Percentiles rank a stretch among this genome's conserved stretches.
These are phyloP conservation scores for Fagopyrum esculentum DNA, from an alignment of 148 eudicot genomes.

Conservation along the genomic window DNA sequence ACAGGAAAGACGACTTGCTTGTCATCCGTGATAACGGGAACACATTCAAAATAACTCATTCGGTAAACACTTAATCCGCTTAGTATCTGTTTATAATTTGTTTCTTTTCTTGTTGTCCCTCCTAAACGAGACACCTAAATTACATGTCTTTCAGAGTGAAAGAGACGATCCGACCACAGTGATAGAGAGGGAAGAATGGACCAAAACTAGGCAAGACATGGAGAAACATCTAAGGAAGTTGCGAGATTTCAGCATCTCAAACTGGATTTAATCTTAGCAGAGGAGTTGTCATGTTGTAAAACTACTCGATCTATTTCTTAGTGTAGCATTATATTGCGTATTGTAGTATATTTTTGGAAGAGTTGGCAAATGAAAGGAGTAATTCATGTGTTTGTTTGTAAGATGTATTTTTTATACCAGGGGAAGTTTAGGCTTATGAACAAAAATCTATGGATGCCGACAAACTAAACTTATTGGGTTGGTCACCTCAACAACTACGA, in stretches of 20 bases:
- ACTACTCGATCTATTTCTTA: not conserved
- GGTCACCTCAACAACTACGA: too few species aligned
- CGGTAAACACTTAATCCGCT: slow-evolving; percentile 32
- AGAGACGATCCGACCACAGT: slow-evolving; percentile 80
- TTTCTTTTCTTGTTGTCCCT: not conserved
- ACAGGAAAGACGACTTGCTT: slow-evolving; percentile 74
- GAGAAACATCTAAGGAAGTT: slow-evolving; percentile 85
- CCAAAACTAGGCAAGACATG: slow-evolving; percentile 65
- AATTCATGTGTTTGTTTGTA: too few species aligned
- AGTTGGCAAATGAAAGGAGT: too few species aligned
- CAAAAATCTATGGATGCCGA: too few species aligned
- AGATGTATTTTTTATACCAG: too few species aligned
- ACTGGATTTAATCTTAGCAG: slow-evolving; percentile 54
- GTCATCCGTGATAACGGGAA: slow-evolving; percentile 80
- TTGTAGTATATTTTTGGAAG: not conserved
- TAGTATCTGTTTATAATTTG: not conserved
- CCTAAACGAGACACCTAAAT: not conserved
- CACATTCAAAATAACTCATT: slow-evolving; percentile 67
- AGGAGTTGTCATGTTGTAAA: not conserved
- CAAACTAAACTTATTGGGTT: too few species aligned
- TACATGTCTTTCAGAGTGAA: slow-evolving; percentile 42
- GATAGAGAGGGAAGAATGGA: slow-evolving; percentile 87
- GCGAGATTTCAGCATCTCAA: slow-evolving; percentile 78
- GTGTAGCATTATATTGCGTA: not conserved
- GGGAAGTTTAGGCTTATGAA: too few species aligned